Conservation (phyloP, 768 basidiomycete genomes). For the Boletus reticuloceps region DNA sequence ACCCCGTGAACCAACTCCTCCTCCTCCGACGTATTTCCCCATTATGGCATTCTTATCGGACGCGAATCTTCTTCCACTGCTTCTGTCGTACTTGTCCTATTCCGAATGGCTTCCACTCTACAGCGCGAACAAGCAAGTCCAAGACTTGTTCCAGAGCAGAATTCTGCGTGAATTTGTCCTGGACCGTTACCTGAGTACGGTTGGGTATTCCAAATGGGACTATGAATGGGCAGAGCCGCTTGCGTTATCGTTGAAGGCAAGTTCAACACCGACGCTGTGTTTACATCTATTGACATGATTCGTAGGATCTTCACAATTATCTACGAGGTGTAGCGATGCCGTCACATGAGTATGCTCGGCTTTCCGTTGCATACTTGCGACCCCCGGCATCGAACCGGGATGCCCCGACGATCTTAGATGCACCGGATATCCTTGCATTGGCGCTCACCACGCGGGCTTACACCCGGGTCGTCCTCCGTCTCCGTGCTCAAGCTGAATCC, state of each 20-base stretch:
- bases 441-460: conserved; percentile 70
- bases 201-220: conserved; percentile 72
- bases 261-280: conserved; percentile 18
- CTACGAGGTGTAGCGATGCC: conserved; percentile 79
- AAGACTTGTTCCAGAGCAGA: conserved; percentile 47
- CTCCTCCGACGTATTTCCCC: conserved; percentile 40
- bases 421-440: conserved; percentile 47
- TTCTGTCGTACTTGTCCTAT: conserved; percentile 68
- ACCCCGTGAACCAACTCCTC: conserved; percentile 20
- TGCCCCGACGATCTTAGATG: conserved; percentile 39
- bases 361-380: conserved; percentile 58
- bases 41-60: conserved; percentile 55
- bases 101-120: conserved; percentile 68
- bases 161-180: conserved; percentile 61
- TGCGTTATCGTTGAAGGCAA: conserved; percentile 57
- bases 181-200: conserved; percentile 63
- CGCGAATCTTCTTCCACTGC: conserved; percentile 46
- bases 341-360: conserved; percentile 64
- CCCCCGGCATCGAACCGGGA: too few species aligned
- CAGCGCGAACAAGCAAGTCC: conserved; percentile 53
- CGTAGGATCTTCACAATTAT: conserved; percentile 74
- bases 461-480: conserved; percentile 73
- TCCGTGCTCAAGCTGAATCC: conserved; percentile 78
- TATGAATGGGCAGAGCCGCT: conserved; percentile 58
- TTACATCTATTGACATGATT: conserved; percentile 7